A percentile compares a stretch with the other conserved stretches of the same genome.
Evolutionary conservation across 2,329 filamentous ascomycete genomes (phyloP).

Genomic region (Ophiostoma ips): DNA sequence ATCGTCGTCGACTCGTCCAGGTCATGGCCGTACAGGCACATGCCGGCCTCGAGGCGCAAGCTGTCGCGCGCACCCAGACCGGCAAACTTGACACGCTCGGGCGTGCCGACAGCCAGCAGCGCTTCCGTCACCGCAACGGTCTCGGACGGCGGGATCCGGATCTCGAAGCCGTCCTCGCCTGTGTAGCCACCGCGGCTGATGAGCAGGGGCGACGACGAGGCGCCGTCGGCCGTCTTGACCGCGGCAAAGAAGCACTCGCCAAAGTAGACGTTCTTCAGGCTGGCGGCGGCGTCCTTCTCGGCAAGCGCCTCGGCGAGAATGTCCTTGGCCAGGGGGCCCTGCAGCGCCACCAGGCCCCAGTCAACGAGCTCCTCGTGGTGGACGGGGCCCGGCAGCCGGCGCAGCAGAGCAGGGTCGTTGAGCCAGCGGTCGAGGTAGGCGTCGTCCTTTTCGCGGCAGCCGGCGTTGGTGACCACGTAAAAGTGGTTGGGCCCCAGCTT

Average conservation of each 20-base stretch:
- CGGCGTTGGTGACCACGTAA: conserved; percentile 93
- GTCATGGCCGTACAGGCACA: conserved; percentile 99
- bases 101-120: conserved; percentile 51
- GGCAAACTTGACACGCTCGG: conserved; percentile 56
- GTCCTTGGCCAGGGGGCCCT: conserved; percentile 64
- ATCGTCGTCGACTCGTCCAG: conserved; percentile 62
- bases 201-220: conserved; percentile 43
- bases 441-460: conserved; percentile 77
- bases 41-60: conserved; percentile 84
- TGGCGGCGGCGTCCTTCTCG: conserved; percentile 30
- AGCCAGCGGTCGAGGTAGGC: conserved; percentile 62
- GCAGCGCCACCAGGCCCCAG: conserved; percentile 73
- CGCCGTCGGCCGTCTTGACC: conserved; percentile 30
- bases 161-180: conserved; percentile 95
- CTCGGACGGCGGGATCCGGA: conserved; percentile 61
- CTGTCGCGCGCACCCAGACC: conserved; percentile 86
- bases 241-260: conserved; percentile 56
- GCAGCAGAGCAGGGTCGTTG: conserved; percentile 30
- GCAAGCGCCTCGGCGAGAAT: conserved; percentile 53
- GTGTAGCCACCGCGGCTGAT: conserved; percentile 90
- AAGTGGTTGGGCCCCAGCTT: conserved; percentile 60
- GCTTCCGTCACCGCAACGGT: conserved; percentile 53
- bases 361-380: conserved; percentile 42
- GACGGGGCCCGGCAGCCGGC: conserved; percentile 14
- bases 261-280: conserved; percentile 64